Evolutionary conservation across 1,284 basidiomycete species (phyloP), one percentile per base, ranked within the genome.

Genomic region (Ganoderma resinaceum): DNA sequence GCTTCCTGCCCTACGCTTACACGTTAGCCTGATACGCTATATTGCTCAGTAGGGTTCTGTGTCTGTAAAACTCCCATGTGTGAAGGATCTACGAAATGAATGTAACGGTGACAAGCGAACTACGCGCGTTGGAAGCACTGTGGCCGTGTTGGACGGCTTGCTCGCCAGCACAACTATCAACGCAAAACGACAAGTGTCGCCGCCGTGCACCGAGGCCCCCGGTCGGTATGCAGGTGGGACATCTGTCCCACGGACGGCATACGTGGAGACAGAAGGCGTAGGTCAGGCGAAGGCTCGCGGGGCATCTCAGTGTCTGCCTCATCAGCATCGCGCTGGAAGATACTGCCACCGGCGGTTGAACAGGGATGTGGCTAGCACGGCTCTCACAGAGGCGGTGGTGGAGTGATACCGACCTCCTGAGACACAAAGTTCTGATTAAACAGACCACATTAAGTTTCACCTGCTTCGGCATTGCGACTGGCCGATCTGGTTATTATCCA

Each of bases 331-430:
- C 69, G 20, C 73, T 73, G 61, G 6, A 12, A 35, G 38, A 23
- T 29, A 2, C 46, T 26, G 3, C 9, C 23, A 26, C 46, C 23
- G 23, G 46, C 26, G 35, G 37, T 38, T 53, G 20, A 14, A 33
- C 20, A 26, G 1, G 46, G 26, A 37, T 26, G 58, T 12, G 82
- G 87, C 70, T 71, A 89, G 88, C 89, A 49, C 0, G n/a, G 23
- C 46, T 49, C 23, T 49, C 46, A 46, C 16, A 61, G 1, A 9
- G 46, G 23, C 23, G 89, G 70, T 9, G 33, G 6, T 31, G 33
- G 58, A 90, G 89, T 31, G n/a, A 53, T 35, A 18, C 33, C 14
- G 82, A 23, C 20, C 43, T 87, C 11, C 23, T 26, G 11, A 12
- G 46, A 49, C 46, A 49, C 23, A 2, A 49, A 26, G 46, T 14